phyloP scores from a whole-genome alignment of 2,329 filamentous ascomycete species.

The Blumeriella jaapii region DNA sequence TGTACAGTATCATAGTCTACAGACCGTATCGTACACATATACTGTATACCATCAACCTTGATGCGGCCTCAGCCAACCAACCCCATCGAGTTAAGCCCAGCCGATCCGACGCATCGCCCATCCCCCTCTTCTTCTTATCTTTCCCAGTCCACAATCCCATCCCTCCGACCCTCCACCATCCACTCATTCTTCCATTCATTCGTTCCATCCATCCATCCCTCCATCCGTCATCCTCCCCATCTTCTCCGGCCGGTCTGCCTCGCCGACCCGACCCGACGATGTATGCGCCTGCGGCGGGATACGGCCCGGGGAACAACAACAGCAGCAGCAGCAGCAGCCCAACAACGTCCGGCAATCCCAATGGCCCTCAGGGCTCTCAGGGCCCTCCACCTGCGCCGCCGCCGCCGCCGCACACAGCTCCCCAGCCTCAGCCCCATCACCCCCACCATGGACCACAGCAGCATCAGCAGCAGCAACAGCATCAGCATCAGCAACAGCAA shows the following conservation, averaged over 20 bases:
- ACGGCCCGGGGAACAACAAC: constrained; percentile 12
- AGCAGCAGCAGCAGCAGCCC: not conserved
- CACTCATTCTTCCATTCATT: no score
- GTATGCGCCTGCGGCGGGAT: constrained; percentile 21
- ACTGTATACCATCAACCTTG: no score
- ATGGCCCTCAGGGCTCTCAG: constrained; percentile 17
- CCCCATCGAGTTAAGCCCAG: no score
- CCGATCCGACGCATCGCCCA: no score
- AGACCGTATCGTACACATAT: no score
- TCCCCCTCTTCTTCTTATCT: no score
- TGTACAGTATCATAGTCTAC: no score
- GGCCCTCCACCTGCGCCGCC: constrained; percentile 5
- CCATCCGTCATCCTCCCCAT: not conserved
- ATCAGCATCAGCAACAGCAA: constrained; percentile 39
- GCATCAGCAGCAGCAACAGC: constrained; percentile 25
- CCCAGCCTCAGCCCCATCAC: constrained; percentile 9
- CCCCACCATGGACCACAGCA: constrained; percentile 15
- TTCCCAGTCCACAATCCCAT: no score
- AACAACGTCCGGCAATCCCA: constrained; percentile 2
- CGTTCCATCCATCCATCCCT: not conserved
- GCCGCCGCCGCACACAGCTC: no score
- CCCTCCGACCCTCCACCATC: no score
- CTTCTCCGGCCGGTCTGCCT: not conserved
- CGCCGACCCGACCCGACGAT: constrained; percentile 8
- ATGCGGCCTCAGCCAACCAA: no score